Base-by-base conservation (phyloP, 2,329 filamentous ascomycete species). In the Apiospora sp. region DNA sequence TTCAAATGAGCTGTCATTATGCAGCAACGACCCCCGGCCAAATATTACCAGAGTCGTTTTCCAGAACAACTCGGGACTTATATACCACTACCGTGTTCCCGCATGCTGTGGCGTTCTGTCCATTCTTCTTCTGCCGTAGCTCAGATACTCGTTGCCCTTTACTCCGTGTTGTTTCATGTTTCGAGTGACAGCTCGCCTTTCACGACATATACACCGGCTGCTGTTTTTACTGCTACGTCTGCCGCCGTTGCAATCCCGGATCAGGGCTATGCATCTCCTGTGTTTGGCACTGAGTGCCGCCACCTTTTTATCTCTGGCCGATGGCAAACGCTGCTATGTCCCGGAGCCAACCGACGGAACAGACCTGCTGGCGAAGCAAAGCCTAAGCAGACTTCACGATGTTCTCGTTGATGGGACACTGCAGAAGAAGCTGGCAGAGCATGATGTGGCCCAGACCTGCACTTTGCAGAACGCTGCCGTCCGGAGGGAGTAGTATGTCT, bases 401-500 rank as follows among this genome's bases (percentile, higher is more conserved):
- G n/a, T 69, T 10, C 19, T 72, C 2, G 69, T 48, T 0, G 67
- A 71, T n/a, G 72, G 73, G 0, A 71, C 58, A 7, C 48, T 75
- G 16, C 69, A 58, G 54, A 34, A 68, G 13, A 49, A 37, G 19
- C 54, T 75, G 34, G 68, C 61, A 1, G 58, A 43, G 1, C 7
- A 70, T 8, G 54, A 67, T n/a, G 73, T 75, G 12, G 24, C 51
- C n/a, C 71, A 73, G 37, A 30, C 34, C 19, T 75, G 73, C 41
- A 71, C 58, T 14, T 22, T 72, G 14, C 13, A 43, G 7, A 70
- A 75, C 8, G 51, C 69, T 1, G 51, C 34, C 19, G 19, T 75
- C 30, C 67, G 73, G 22, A 68, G 72, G 6, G 73, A 75, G 44
- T 75, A 75, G 73, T 74, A 58, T 3, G 73, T 51, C 1, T 3